Evolutionary conservation across 2,329 filamentous ascomycete species (phyloP), one percentile per base, ranked within the genome.

Genomic region (Berkeleyomyces basicola): DNA sequence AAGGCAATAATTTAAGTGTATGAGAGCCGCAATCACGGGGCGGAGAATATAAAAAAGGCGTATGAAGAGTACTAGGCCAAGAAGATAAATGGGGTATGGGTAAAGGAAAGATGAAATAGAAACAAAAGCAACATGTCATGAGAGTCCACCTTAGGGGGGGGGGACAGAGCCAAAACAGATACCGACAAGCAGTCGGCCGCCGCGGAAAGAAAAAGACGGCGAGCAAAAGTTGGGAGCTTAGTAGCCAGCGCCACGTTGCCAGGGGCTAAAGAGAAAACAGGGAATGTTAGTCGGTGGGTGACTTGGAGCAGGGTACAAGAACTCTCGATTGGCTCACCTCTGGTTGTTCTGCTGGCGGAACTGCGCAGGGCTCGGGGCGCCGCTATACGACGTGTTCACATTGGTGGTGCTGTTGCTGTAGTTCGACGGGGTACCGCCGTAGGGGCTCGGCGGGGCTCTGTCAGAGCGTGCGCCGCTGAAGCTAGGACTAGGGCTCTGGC

Each of bases 201-300:
- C 16, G n/a, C 11, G 6, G 9, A 7, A 39, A 55, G 47, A 46
- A 46, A n/a, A 51, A 33, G 51, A 10, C 39, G n/a, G 39, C 51
- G 39, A 55, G 37, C 46, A 55, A 55, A 55, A n/a, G 14, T 36
- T 46, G 39, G n/a, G 33, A 59, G 59, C 59, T 51, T 77, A 75
- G 66, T 77, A 77, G 47, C 75, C 75, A 55, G 75, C 75, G 64
- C 75, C 75, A 65, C 75, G 75, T 67, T 77, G 75, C 75, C 75
- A 77, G 36, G 75, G 75, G 67, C 75, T 76, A 57, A 63, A 36
- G 46, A 6, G 31, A 14, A 39, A 59, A 7, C 31, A 16, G 43
- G 43, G 10, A 42, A 37, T 39, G 61, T 63, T 61, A 62, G 61
- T 53, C 49, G 40, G 31, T 16, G 2, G 3, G 39, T 68, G 2